Base-by-base conservation (phyloP, 2,329 filamentous ascomycete genomes). In the Epichloe amarillans region DNA sequence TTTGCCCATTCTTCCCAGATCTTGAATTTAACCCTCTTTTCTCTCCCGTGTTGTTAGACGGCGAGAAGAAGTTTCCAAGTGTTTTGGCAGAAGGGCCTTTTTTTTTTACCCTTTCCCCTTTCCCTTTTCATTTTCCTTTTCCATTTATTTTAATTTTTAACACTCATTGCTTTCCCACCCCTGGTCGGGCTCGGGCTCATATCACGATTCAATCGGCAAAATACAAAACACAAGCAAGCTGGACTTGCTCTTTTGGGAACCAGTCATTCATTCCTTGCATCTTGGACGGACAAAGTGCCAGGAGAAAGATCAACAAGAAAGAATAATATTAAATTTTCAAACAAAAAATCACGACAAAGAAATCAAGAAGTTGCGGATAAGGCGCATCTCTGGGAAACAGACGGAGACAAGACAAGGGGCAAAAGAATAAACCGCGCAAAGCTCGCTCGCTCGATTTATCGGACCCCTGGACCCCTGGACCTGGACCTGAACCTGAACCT, bases 161-260 rank as follows among this genome's bases (percentile, higher is more conserved):
- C 65, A 61, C 67, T 54, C 55, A 64, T 64, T 57, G 54, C 59
- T 58, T 55, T 55, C 56, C 53, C 54, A 57, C 62, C 67, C 61
- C 60, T 60, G 63, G 64, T 61, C 61, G 61, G 60, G 59, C 58
- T 59, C 59, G 57, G 57, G 60, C 62, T 54, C 53, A 47, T 38
- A 47, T 52, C 11, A 43, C 30, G 42, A 21, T 45, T 23, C 40
- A 21, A 19, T 5, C 14, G n/a, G 14, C 8, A 26, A 48, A 21
- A 43, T 26, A 26, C 35, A 19, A 30, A 30, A 33, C 17, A 71
- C 8, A 66, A 65, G 73, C 75, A 79, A 80, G 76, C 77, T 63
- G 77, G 77, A 69, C 76, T 80, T 79, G 76, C 74, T 35, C 17
- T 23, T 21, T 75, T 67, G 19, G 62, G 64, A 73, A 48, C 26